Percentiles rank a stretch among this genome's conserved stretches.
Conservation (phyloP, 2,329 filamentous ascomycete species). For the Calonectria leucothoes region DNA sequence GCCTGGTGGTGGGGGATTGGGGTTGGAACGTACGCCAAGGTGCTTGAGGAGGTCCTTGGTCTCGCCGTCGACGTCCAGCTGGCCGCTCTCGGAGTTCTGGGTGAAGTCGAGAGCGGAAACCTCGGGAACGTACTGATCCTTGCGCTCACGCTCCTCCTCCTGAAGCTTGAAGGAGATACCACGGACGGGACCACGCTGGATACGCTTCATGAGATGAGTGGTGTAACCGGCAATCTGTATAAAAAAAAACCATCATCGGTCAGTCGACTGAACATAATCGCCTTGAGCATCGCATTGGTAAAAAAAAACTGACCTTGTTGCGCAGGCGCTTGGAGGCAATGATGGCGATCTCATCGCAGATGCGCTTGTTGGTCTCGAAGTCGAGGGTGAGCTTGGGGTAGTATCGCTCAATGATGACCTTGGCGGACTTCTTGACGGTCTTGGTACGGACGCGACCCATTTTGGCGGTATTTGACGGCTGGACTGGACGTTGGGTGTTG, state of each 20-base stretch:
- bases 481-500: slow-evolving; percentile 49
- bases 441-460: slow-evolving; percentile 79
- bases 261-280: slow-evolving; percentile 26
- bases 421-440: slow-evolving; percentile 84
- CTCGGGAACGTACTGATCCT: slow-evolving; percentile 99
- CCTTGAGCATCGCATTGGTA: slow-evolving; percentile 24
- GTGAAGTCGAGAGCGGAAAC: slow-evolving; percentile 98
- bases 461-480: slow-evolving; percentile 64
- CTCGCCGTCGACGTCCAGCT: slow-evolving; percentile 95
- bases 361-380: slow-evolving; percentile 99
- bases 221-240: slow-evolving; percentile 95
- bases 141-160: slow-evolving; percentile 99
- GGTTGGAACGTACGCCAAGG: slow-evolving; percentile 83
- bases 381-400: slow-evolving; percentile 98
- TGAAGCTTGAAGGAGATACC: slow-evolving; percentile 99
- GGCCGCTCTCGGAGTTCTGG: slow-evolving; percentile 91
- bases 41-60: slow-evolving; percentile 99
- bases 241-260: slow-evolving; percentile 16
- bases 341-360: slow-evolving; percentile 99
- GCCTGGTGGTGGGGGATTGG: neutral
- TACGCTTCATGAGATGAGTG: slow-evolving; percentile 99
- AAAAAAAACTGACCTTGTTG: slow-evolving; percentile 82
- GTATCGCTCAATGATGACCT: slow-evolving; percentile 99
- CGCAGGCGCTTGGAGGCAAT: slow-evolving; percentile 98
- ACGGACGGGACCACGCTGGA: slow-evolving; percentile 98